Conservation (phyloP, 805 yeast genomes). For the Brettanomyces bruxellensis region DNA sequence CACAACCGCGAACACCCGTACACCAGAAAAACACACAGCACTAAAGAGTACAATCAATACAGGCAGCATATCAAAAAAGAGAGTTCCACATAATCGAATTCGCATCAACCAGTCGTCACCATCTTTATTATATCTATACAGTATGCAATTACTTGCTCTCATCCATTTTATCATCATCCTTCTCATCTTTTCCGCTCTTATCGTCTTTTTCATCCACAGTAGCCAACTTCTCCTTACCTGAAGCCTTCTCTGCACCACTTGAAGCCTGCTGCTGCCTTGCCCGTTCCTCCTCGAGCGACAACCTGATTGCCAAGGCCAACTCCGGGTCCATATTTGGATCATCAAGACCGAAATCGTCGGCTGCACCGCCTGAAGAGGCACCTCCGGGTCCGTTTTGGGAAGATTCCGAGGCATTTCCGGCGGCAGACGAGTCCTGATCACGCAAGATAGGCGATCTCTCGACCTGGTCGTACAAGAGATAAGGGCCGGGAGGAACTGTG, state of each 20-base stretch:
- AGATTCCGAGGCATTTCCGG: conserved; percentile 31
- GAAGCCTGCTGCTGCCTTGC: conserved; percentile 70
- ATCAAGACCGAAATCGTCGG: conserved; percentile 49
- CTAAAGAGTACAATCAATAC: too few species aligned
- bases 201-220: conserved; percentile 7
- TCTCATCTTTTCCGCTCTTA: conserved; percentile 7
- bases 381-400: conserved; percentile 22
- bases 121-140: neutral
- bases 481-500: conserved; percentile 83
- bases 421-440: conserved; percentile 44
- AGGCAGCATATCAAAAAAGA: too few species aligned
- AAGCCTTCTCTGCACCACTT: conserved; percentile 10
- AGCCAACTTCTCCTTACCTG: neutral
- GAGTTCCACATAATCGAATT: too few species aligned
- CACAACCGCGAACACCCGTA: too few species aligned
- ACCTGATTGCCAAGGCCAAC: conserved; percentile 87
- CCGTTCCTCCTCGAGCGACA: conserved; percentile 91
- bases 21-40: too few species aligned
- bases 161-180: conserved; percentile 5
- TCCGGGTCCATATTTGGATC: conserved; percentile 96
- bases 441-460: conserved; percentile 66
- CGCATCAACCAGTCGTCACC: too few species aligned
- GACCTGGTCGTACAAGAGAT: conserved; percentile 72
- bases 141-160: conserved; percentile 2
- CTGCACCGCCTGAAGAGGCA: conserved; percentile 29